phyloP scores from a whole-genome alignment of 2,329 filamentous ascomycete genomes.

The Apiospora pterosperma region DNA sequence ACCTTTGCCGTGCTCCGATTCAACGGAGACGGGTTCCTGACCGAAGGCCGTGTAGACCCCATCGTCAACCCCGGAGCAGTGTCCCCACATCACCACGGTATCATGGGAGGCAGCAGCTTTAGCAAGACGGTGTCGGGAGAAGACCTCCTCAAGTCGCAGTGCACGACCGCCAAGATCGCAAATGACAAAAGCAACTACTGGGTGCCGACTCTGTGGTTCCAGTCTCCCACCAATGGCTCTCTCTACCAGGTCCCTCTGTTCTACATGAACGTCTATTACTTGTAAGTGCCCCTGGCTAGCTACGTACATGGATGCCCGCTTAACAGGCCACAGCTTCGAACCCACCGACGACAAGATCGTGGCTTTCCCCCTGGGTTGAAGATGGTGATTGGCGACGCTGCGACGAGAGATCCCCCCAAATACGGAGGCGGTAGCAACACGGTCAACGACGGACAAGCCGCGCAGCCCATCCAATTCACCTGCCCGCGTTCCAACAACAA shows the following conservation, averaged over 20 bases:
- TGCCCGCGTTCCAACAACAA: constrained; percentile 52
- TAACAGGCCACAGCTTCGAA: constrained; percentile 46
- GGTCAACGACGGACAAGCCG: constrained; percentile 36
- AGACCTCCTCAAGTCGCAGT: constrained; percentile 57
- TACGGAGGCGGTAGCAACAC: constrained; percentile 39
- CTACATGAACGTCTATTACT: constrained; percentile 77
- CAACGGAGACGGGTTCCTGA: constrained; percentile 60
- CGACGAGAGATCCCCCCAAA: constrained; percentile 53
- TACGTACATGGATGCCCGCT: neutral
- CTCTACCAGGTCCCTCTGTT: constrained; percentile 66
- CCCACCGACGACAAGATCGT: constrained; percentile 61
- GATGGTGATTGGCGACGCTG: constrained; percentile 66
- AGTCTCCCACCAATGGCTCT: constrained; percentile 57
- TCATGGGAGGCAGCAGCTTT: constrained; percentile 70
- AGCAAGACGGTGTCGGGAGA: constrained; percentile 58
- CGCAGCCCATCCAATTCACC: constrained; percentile 54
- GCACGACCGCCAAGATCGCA: constrained; percentile 67
- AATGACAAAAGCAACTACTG: constrained; percentile 75
- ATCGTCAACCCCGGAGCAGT: constrained; percentile 60
- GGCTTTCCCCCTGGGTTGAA: constrained; percentile 67
- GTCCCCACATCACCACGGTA: constrained; percentile 64
- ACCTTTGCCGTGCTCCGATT: constrained; percentile 70
- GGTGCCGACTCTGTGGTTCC: constrained; percentile 69
- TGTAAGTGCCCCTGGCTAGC: constrained; percentile 40
- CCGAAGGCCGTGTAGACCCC: constrained; percentile 61